A percentile compares a stretch with the other conserved stretches of the same genome.
Evolutionary conservation across 2,329 filamentous ascomycete species (phyloP).

Genomic region (Neurospora crassa): DNA sequence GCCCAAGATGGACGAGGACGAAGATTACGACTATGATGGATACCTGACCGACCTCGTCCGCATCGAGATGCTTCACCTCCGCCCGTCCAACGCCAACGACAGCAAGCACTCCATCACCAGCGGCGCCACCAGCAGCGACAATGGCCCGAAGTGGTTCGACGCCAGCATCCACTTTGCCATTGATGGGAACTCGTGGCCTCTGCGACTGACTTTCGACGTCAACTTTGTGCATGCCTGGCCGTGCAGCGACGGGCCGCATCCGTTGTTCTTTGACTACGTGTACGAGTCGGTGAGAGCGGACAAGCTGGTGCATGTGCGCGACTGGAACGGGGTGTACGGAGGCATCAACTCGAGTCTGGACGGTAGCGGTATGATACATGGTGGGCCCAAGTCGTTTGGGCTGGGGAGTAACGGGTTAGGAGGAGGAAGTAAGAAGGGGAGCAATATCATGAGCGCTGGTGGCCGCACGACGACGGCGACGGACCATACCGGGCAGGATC

Average conservation of each 20-base stretch:
- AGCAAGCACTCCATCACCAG: not conserved
- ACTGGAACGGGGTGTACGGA: slow-evolving; percentile 42
- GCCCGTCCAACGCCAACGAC: slow-evolving; percentile 24
- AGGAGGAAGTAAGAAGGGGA: not conserved
- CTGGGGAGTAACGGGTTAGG: slow-evolving; percentile 2
- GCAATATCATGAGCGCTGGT: not conserved
- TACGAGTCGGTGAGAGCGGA: slow-evolving; percentile 52
- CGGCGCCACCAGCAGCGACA: not conserved
- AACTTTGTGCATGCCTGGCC: slow-evolving; percentile 58
- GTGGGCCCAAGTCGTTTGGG: not conserved
- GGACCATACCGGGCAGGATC: slow-evolving; percentile 5
- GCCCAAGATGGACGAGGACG: slow-evolving; percentile 37
- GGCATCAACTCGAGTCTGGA: slow-evolving; percentile 6
- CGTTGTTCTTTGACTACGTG: slow-evolving; percentile 63
- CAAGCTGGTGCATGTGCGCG: slow-evolving; percentile 52
- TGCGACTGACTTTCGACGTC: slow-evolving; percentile 54
- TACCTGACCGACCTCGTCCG: slow-evolving; percentile 56
- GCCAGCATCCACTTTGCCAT: slow-evolving; percentile 55
- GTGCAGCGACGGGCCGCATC: slow-evolving; percentile 54
- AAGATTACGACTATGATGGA: slow-evolving; percentile 7
- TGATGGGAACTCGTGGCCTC: slow-evolving; percentile 52
- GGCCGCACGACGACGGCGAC: not conserved
- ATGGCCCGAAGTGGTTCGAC: slow-evolving; percentile 42
- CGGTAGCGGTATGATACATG: slow-evolving; percentile 4
- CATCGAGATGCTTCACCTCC: slow-evolving; percentile 57